These are phyloP conservation scores for Ustilago tritici DNA, from an alignment of 1,284 basidiomycete species.

Conservation along the genomic window DNA sequence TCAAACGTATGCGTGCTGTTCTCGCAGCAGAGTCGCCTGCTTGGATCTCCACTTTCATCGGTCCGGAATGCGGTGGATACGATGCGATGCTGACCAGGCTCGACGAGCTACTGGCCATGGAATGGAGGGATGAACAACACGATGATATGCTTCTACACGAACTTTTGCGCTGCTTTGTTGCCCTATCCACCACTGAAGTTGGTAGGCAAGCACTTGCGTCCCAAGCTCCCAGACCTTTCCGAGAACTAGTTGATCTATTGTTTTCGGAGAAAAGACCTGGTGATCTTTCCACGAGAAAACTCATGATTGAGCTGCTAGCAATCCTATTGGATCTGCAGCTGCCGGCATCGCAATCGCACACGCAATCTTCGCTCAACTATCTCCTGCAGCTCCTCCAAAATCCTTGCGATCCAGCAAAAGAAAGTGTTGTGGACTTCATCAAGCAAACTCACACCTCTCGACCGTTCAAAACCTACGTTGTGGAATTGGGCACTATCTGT, in stretches of 20 bases:
- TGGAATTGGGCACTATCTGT: conserved; percentile 88
- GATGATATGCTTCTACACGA: conserved; percentile 95
- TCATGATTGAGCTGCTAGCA: conserved; percentile 84
- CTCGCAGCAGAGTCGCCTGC: conserved; percentile 71
- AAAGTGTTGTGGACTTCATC: conserved; percentile 78
- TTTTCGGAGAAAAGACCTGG: conserved; percentile 98
- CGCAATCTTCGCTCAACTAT: conserved; percentile 50
- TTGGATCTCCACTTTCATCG: conserved; percentile 93
- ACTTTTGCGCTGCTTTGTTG: conserved; percentile 91
- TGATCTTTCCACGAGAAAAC: conserved; percentile 86
- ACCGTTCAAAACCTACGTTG: conserved; percentile 89
- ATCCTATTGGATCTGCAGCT: conserved; percentile 68
- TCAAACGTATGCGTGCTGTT: conserved; percentile 63
- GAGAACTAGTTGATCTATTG: conserved; percentile 82
- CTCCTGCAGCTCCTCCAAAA: conserved; percentile 61
- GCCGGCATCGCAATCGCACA: conserved; percentile 47
- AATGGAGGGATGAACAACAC: conserved; percentile 99
- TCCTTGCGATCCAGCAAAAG: conserved; percentile 42
- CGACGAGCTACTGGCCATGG: conserved; percentile 91
- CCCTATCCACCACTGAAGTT: conserved; percentile 87
- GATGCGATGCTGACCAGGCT: conserved; percentile 82
- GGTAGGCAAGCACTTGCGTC: conserved; percentile 78
- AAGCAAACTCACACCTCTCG: conserved; percentile 83
- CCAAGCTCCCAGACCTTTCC: conserved; percentile 85
- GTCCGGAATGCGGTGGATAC: conserved; percentile 80